Evolutionary conservation across 148 eudicot genomes (phyloP).

Genomic region (Amaranthus cruentus): DNA sequence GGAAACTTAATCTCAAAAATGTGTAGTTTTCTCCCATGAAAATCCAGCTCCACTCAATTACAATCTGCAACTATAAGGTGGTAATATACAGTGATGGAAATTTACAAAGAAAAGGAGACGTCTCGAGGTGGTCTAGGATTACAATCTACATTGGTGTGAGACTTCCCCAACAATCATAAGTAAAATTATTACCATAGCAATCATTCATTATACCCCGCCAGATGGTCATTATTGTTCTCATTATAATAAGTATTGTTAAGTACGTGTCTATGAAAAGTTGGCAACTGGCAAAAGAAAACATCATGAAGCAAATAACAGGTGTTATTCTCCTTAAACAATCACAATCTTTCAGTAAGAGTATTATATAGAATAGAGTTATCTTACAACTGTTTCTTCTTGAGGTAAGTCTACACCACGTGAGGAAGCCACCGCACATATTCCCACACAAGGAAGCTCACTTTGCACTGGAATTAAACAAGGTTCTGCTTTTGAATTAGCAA

Average conservation of each 20-base stretch:
- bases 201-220: no score
- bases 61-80: no score
- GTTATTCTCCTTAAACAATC: neutral
- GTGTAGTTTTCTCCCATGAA: no score
- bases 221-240: neutral
- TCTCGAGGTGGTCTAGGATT: no score
- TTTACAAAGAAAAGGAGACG: no score
- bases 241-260: neutral
- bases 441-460: conserved; percentile 21
- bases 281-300: neutral
- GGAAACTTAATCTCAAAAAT: no score
- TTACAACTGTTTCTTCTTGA: conserved; percentile 42
- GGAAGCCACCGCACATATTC: conserved; percentile 15
- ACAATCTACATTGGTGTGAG: no score
- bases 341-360: neutral
- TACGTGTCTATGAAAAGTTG: neutral
- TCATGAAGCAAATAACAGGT: neutral
- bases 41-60: no score
- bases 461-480: conserved; percentile 19
- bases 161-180: no score
- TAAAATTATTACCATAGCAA: no score
- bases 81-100: no score
- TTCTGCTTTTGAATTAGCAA: conserved; percentile 29
- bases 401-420: conserved; percentile 25
- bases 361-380: conserved; percentile 17